Evolutionary conservation across 306 rosid species (phyloP), one percentile per base, ranked within the genome.

Genomic region (Trichosanthes truncata): DNA sequence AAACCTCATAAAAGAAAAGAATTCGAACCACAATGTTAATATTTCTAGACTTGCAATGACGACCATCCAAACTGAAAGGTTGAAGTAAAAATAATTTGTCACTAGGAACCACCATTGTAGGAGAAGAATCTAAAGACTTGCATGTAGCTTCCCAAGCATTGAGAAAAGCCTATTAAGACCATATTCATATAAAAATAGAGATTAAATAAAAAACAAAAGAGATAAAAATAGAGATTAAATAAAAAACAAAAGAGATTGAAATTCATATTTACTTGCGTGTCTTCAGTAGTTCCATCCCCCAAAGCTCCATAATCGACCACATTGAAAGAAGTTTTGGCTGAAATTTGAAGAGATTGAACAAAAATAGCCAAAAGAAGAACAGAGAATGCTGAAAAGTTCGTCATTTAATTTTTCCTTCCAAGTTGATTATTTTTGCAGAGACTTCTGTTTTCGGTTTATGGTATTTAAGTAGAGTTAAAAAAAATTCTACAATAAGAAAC

Each of bases 101-200:
- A 14, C 21, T 0, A 0, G 79, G 79, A 53, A 76, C 49, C 41
- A 18, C 4, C 79, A 76, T 76, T 25, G 7, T 18, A 2, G 79
- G 79, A 15, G 49, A 52, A 33, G 79, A 76, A 29, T 38, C 2
- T 31, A 25, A 49, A 38, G 67, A 76, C 1, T 76, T 76, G 48
- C 79, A 76, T 6, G 79, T 36, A 52, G 79, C 79, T 49, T 76
- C 14, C 79, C 79, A 76, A 3, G 79, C 66, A 55, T 55, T 18
- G 20, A 51, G 36, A 76, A 76, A 76, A 8, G 79, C 79, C 79
- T 76, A 1, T 49, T 1, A 21, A 8, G 36, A 65, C 55, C 3
- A n/a, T n/a, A 20, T 48, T 36, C 41, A 48, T 20, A 29, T 76
- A 3, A 36, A 71, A 40, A 71, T 45, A 25, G 14, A 68, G 3